Evolutionary conservation across 2,329 filamentous ascomycete genomes (phyloP), one percentile per base, ranked within the genome.

Genomic region (Talaromyces rugulosus): DNA sequence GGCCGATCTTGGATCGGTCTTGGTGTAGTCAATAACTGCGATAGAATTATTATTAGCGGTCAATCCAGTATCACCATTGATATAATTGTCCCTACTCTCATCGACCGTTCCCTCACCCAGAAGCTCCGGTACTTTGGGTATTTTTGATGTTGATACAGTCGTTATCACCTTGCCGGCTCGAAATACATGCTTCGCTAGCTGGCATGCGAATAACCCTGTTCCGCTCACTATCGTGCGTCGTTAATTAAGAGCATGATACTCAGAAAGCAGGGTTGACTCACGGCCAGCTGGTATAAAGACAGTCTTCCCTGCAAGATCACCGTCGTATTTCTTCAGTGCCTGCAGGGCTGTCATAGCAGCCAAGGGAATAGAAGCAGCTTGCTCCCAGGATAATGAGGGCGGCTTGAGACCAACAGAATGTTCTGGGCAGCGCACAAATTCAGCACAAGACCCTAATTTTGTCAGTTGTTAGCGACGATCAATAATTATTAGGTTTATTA

Each of bases 101-200:
- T 83, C 82, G 7, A 82, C 78, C n/a, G 81, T 69, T 0, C 80
- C 80, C 0, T 75, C 68, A 3, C 77, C 77, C 9, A 80, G 68
- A 5, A 77, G 64, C 62, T 76, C 63, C 55, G 78, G 76, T 0
- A 83, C 81, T 28, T 80, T 71, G 3, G 71, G 62, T 47, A 85
- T 63, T 70, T 85, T 85, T 8, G 74, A 62, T 27, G 83, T 83
- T 7, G 82, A 84, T 0, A 81, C 80, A 0, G 82, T 83, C 0
- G 81, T 76, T 53, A 85, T 79, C 60, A 85, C 72, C 56, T 72
- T 77, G 0, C 68, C 68, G 1, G 90, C 83, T 2, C 77, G 76
- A 57, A 81, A 84, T 4, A 81, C 73, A 36, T 81, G 82, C 65
- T 80, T 82, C 2, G 81, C 78, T 1, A 85, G 68, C 68, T 85